Percentiles rank a stretch among this genome's conserved stretches.
These are phyloP conservation scores for Fusarium sp. DNA, from an alignment of 2,329 filamentous ascomycete genomes.

Conservation along the genomic window DNA sequence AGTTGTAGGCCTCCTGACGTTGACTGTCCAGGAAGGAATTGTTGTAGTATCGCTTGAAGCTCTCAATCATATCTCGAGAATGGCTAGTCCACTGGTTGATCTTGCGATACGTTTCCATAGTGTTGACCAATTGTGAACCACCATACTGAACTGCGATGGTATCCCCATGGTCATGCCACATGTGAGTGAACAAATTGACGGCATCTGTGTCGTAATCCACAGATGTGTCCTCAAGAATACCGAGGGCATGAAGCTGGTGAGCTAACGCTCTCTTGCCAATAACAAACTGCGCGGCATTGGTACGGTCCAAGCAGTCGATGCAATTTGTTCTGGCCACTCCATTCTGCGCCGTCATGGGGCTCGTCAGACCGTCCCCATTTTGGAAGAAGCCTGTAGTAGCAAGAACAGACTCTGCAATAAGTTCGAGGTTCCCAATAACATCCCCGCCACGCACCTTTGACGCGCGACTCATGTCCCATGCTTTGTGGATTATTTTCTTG, in stretches of 20 bases:
- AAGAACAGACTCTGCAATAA: slow-evolving; percentile 88
- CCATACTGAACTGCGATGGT: slow-evolving; percentile 98
- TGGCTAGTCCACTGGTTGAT: slow-evolving; percentile 99
- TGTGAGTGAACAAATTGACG: slow-evolving; percentile 95
- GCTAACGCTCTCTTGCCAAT: slow-evolving; percentile 95
- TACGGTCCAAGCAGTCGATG: slow-evolving; percentile 96
- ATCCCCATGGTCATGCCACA: slow-evolving; percentile 98
- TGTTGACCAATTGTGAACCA: slow-evolving; percentile 96
- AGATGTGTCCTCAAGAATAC: slow-evolving; percentile 80
- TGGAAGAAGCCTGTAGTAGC: slow-evolving; percentile 92
- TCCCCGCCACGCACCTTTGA: slow-evolving; percentile 93
- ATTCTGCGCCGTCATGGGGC: slow-evolving; percentile 79
- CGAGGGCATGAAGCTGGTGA: slow-evolving; percentile 90
- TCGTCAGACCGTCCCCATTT: slow-evolving; percentile 80
- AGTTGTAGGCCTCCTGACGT: slow-evolving; percentile 95
- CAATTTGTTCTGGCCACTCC: slow-evolving; percentile 96
- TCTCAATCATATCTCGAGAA: slow-evolving; percentile 98
- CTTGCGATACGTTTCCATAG: slow-evolving; percentile 98
- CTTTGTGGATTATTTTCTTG: slow-evolving; percentile 91
- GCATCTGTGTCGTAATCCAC: slow-evolving; percentile 96
- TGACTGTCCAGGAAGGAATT: slow-evolving; percentile 99
- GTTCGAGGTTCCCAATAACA: slow-evolving; percentile 91
- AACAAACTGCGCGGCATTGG: slow-evolving; percentile 97
- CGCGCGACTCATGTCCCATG: slow-evolving; percentile 98
- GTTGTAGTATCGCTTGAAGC: slow-evolving; percentile 98